Conservation (phyloP, 2,329 filamentous ascomycete species). For the Diaporthe sp. region DNA sequence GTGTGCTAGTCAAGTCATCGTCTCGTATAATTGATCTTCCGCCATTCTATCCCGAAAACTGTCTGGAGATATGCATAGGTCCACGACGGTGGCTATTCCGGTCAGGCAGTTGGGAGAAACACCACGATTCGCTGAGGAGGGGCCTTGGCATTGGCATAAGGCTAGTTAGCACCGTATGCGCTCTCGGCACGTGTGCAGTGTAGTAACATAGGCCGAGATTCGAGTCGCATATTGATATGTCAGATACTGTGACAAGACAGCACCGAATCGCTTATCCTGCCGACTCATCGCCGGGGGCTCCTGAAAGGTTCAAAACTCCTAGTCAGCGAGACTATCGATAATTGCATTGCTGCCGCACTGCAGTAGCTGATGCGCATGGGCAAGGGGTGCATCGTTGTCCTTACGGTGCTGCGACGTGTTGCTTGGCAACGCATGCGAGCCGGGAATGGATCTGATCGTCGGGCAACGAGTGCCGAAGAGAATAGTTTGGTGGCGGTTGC, state of each 20-base stretch:
- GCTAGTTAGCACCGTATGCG: not conserved
- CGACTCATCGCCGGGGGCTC: not conserved
- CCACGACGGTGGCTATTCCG: not conserved
- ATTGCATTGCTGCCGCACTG: constrained; percentile 17
- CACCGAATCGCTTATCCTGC: constrained; percentile 1
- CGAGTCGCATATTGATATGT: constrained; percentile 8
- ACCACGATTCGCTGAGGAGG: not conserved
- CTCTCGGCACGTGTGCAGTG: constrained; percentile 7
- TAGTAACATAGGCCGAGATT: not conserved
- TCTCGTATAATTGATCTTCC: constrained; percentile 26
- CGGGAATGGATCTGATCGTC: constrained; percentile 6
- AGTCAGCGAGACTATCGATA: constrained; percentile 24
- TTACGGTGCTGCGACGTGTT: not conserved
- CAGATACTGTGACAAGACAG: constrained; percentile 3
- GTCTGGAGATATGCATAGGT: not conserved
- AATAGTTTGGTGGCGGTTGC: not conserved
- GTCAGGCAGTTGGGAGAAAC: not conserved
- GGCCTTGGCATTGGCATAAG: not conserved
- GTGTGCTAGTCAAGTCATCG: not conserved
- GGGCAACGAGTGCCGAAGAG: not conserved
- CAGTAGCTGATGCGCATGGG: constrained; percentile 31
- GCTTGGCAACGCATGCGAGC: constrained; percentile 17
- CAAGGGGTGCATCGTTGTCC: constrained; percentile 18
- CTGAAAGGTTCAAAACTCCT: constrained; percentile 21
- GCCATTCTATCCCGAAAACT: not conserved